phyloP scores from a whole-genome alignment of 1,284 basidiomycete genomes.

The Austroboletus novae-zelandiae region DNA sequence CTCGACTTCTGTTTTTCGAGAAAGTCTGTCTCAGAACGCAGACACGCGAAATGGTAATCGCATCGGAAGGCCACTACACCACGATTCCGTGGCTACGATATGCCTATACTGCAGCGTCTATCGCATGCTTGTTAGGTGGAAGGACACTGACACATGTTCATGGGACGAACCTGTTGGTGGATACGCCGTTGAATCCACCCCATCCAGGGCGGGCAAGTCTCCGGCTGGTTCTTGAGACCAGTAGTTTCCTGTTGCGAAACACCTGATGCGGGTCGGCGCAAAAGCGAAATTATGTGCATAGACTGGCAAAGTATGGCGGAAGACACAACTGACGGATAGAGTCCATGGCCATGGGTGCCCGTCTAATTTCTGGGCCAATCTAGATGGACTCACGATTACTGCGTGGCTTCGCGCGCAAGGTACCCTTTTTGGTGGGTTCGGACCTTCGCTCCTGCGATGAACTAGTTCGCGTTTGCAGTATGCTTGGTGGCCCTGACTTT shows the following conservation, averaged over 20 bases:
- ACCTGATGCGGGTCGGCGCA: background rate
- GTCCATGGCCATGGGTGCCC: background rate
- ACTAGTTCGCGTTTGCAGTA: slow-evolving; percentile 9
- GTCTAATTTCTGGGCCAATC: slow-evolving; percentile 2
- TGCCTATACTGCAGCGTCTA: background rate
- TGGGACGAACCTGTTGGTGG: slow-evolving; percentile 7
- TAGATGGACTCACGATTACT: too few relatives aligned
- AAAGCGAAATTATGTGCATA: background rate
- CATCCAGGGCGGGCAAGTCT: background rate
- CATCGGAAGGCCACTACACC: background rate
- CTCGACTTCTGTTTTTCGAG: too few relatives aligned
- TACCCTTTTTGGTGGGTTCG: background rate
- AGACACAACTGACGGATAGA: slow-evolving; percentile 1
- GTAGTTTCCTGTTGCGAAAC: background rate
- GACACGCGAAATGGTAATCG: too few relatives aligned
- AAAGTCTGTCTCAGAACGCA: too few relatives aligned
- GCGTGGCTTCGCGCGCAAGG: slow-evolving; percentile 1
- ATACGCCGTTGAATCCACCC: background rate
- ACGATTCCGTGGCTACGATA: background rate
- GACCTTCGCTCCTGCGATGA: background rate
- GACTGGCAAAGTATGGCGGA: background rate
- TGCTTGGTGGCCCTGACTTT: background rate
- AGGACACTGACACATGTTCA: background rate
- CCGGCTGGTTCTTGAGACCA: background rate
- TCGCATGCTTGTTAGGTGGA: slow-evolving; percentile 2